Evolutionary conservation across 495 filamentous ascomycete genomes (phyloP), one percentile per base, ranked within the genome.

Genomic region (Endocarpon pusillum): DNA sequence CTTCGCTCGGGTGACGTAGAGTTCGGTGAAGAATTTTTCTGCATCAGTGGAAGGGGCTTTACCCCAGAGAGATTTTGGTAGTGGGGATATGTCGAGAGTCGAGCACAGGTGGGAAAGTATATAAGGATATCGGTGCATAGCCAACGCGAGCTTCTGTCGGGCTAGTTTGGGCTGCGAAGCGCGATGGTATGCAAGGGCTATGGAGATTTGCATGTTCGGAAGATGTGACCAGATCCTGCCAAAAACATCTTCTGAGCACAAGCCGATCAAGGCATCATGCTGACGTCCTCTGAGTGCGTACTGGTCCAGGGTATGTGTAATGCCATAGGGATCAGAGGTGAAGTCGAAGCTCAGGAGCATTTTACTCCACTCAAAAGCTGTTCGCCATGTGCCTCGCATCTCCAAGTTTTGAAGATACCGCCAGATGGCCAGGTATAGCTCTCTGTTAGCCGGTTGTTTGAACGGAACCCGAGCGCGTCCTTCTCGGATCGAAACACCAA

Each of bases 311-410:
- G 78, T 53, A 14, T 89, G 64, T 27, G 67, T 64, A 37, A 94
- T 66, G 37, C 69, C 78, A 44, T 94, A 94, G 1, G 85, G 86
- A 51, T 99, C 89, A 0, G 54, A 61, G 41, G 59, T 51, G n/a
- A 73, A 72, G 43, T 80, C 71, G 33, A 99, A 53, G 38, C 73
- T 69, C 1, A 94, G 59, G 6, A 93, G 53, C 6, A 96, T 56
- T 53, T 91, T 93, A 4, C 77, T 68, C 83, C 86, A 99, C 53
- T 96, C 91, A 30, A 84, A 76, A 0, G 82, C 81, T 1, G 89
- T 96, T 19, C 84, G 68, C 65, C 81, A 92, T 10, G 86, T 94
- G n/a, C 86, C 84, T 44, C 89, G 84, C 66, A 81, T 76, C 7
- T 77, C 66, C 7, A 96, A 63, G 38, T 80, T 82, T 35, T 64